A percentile compares a stretch with the other conserved stretches of the same genome.
Conservation (phyloP, 768 basidiomycete species). For the Paxillus involutus region DNA sequence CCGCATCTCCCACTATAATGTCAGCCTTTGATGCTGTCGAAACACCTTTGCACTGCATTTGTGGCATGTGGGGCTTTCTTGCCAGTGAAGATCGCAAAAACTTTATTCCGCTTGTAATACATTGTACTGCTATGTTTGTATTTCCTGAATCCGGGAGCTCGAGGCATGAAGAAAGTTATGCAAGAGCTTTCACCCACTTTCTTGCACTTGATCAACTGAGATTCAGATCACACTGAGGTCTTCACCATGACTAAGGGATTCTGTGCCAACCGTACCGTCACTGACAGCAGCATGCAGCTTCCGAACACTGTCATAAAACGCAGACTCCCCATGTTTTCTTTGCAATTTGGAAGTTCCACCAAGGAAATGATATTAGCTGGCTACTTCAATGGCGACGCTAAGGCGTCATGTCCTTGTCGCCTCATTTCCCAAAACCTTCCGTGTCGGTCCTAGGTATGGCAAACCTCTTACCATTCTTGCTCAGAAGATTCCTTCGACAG, state of each 20-base stretch:
- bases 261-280: too few relatives aligned
- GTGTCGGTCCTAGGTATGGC: not conserved
- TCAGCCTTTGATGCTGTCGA: not conserved
- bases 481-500: not conserved
- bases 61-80: not conserved
- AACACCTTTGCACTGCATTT: not conserved
- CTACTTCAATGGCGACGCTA: not conserved
- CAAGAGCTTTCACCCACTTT: too few relatives aligned
- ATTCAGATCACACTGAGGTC: too few relatives aligned
- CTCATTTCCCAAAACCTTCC: not conserved
- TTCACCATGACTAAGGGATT: too few relatives aligned
- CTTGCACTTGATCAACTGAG: too few relatives aligned
- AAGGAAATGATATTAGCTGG: not conserved
- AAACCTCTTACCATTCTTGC: not conserved
- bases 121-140: too few relatives aligned
- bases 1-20: not conserved
- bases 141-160: too few relatives aligned
- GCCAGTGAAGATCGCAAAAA: too few relatives aligned
- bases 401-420: conserved; percentile 3
- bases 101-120: too few relatives aligned
- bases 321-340: not conserved
- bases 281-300: too few relatives aligned
- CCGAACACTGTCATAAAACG: not conserved
- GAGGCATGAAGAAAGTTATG: too few relatives aligned
- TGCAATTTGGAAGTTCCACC: not conserved